Evolutionary conservation across 108 stramenopile species (phyloP).

Genomic region (Pseudonitzschia delicatissima): DNA sequence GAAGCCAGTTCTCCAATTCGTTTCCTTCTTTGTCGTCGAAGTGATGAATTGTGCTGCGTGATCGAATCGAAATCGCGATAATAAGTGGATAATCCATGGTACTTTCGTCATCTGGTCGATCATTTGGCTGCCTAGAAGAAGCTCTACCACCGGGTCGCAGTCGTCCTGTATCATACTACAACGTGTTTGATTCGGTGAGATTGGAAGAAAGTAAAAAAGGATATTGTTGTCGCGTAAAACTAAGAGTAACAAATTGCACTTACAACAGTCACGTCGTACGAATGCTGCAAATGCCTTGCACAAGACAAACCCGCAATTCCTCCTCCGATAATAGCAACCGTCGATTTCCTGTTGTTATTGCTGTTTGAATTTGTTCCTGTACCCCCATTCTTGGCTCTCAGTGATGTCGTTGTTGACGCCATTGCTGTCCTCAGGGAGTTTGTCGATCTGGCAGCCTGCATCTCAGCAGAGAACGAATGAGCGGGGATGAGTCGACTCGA

Average conservation of each 20-base stretch:
- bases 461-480: neutral
- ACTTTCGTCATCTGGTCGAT: conserved; percentile 23
- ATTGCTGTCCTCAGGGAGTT: neutral
- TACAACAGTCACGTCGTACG: conserved; percentile 23
- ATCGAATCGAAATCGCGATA: conserved; percentile 44
- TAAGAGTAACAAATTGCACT: neutral
- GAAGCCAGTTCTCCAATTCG: conserved; percentile 26
- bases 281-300: conserved; percentile 23
- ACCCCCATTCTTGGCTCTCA: neutral
- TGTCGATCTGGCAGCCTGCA: too few relatives aligned
- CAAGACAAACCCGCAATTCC: conserved; percentile 79
- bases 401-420: neutral
- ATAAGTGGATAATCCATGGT: conserved; percentile 9
- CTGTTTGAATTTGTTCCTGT: neutral
- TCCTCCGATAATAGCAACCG: conserved; percentile 77
- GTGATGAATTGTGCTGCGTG: conserved; percentile 79
- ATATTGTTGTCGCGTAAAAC: neutral
- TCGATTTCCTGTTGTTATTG: conserved; percentile 10
- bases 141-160: conserved; percentile 78
- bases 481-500: neutral
- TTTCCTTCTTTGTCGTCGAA: neutral
- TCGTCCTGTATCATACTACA: conserved; percentile 78
- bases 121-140: conserved; percentile 52
- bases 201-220: neutral
- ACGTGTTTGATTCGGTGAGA: neutral